Evolutionary conservation across 208 protist species (phyloP), one percentile per base, ranked within the genome.

Genomic region (Crithidia mellificae): DNA sequence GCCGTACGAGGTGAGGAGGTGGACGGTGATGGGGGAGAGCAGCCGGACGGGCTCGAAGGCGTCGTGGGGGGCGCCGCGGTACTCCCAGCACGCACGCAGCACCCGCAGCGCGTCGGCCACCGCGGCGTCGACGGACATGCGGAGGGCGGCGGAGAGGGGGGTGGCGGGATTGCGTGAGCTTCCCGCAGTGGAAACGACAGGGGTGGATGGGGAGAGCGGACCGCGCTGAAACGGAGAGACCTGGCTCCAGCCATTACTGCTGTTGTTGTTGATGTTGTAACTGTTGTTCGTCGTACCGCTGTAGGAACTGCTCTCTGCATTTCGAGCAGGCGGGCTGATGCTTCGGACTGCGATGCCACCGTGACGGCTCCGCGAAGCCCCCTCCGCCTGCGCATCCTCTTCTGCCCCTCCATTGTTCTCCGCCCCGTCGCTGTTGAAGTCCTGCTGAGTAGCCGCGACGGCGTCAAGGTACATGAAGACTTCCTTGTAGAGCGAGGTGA

Each of bases 1-100:
- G 20, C 80, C 88, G 65, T 84, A 91, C 19, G 66, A 77, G 32
- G 85, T 76, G 24, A 93, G 83, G 12, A 91, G 78, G 25, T 87
- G 58, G 34, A 73, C 39, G 20, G 83, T 58, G 50, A 87, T 64
- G 29, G 74, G 57, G 19, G 80, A 78, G 6, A 91, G 72, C 53
- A 62, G 44, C 32, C 69, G 69, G 29, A 81, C 74, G 8, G 88
- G 77, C 57, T 91, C 88, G 50, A 91, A 93, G 20, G 77, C 72
- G 53, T 91, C 88, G 43, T 78, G 78, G 1, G 83, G 85, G 22
- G 62, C 50, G 17, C 88, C 88, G 22, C 36, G 25, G 62, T 81
- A 87, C 17, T 54, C 54, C 85, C 88, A 91, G 64, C 83, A 91
- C 38, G 58, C 41, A 17, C 57, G 77, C 52, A 91, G 73, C 34